Evolutionary conservation across 2,329 filamentous ascomycete species (phyloP).

Genomic region (Colletotrichum sp.): DNA sequence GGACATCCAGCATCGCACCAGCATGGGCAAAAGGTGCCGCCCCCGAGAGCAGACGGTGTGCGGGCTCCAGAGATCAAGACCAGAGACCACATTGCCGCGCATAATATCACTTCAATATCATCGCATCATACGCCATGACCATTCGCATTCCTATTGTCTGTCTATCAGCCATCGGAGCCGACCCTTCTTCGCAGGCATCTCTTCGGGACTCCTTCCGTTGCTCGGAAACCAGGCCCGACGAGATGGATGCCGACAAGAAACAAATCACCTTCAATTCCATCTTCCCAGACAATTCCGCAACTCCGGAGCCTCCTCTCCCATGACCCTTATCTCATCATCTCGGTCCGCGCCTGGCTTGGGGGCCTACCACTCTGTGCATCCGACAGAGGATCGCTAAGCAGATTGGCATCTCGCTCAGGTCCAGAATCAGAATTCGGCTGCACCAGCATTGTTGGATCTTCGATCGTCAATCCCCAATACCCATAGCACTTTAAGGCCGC

Average conservation of each 20-base stretch:
- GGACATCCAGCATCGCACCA: background rate
- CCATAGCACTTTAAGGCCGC: constrained; percentile 1
- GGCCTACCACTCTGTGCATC: background rate
- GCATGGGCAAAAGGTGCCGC: background rate
- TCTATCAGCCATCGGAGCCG: background rate
- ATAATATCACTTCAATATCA: background rate
- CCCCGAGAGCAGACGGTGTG: background rate
- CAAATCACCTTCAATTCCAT: background rate
- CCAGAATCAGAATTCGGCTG: constrained; percentile 8
- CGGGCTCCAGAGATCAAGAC: background rate
- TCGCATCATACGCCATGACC: background rate
- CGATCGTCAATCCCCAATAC: constrained; percentile 12
- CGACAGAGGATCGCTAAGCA: background rate
- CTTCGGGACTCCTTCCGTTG: background rate
- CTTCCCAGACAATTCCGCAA: background rate
- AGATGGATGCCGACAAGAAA: background rate
- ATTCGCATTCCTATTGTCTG: background rate
- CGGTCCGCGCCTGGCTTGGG: background rate
- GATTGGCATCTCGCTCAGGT: background rate
- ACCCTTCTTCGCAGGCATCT: background rate
- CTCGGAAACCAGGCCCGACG: background rate
- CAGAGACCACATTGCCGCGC: background rate
- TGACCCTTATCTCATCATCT: background rate
- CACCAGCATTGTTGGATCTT: constrained; percentile 16
- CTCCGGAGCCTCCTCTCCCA: background rate